Evolutionary conservation across 192 early-diverging fungal species (phyloP), one percentile per base, ranked within the genome.

Genomic region (Podila verticillata): DNA sequence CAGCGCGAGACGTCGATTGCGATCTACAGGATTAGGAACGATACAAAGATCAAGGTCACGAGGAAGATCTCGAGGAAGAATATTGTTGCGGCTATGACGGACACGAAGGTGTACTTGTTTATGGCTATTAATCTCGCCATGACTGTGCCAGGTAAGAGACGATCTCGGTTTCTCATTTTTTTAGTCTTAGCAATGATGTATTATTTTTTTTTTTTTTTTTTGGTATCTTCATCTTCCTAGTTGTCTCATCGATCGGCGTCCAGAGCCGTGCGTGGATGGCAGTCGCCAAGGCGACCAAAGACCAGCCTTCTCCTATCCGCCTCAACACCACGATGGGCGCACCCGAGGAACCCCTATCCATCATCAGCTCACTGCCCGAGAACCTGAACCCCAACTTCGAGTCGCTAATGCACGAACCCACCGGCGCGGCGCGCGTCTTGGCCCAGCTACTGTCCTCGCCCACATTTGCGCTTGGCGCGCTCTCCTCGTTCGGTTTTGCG

Each of bases 11-110:
- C 75, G 3, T 66, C 75, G 3, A 72, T 79, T 26, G 75, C 75
- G 48, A 67, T 72, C 26, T 79, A 67, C 31, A 60, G 75, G 58
- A 66, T 79, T 31, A 44, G 75, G 29, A 79, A 79, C 26, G 75
- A 79, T 54, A 79, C 69, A 5, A 79, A 79, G 65, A 51, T 79
- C 60, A 79, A 79, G 48, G 65, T 72, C 35, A 72, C 35, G n/a
- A 29, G 60, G 35, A 26, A 28, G 13, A 79, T 79, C 39, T 58
- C 68, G 26, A 66, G 39, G 30, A 31, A 67, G 1, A 66, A 63
- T 22, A 67, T 72, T 36, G 24, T 67, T 48, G 75, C 69, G 9
- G 69, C 75, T 0, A 5, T 79, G 39, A 79, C 65, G 39, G 75
- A 79, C 51, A 28, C 49, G 7, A 79, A 79, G 20, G 69, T 79